Evolutionary conservation across 169 alveolate species (phyloP), one percentile per base, ranked within the genome.

Genomic region (Plasmodium gonderi): DNA sequence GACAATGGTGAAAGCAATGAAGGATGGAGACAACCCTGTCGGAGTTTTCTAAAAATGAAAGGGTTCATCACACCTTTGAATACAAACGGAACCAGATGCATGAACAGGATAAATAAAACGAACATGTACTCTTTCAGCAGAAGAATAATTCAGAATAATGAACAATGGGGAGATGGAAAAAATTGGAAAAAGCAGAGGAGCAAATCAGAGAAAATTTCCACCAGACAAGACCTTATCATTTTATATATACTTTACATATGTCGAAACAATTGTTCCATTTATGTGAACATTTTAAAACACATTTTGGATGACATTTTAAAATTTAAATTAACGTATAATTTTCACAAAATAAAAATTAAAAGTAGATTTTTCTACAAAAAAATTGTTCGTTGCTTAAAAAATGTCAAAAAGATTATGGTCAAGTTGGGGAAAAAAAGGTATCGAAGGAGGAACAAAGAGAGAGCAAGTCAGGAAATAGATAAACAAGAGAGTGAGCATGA

Each of bases 191-290:
- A 11, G 33, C 44, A 7, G 12, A 7, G 11, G 1, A 17, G 12
- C 40, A 7, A 17, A 20, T 14, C 40, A 20, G n/a, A n/a, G n/a
- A 23, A 12, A n/a, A 11, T 8, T 14, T 83, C 92, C 2, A 51
- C 36, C 17, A 74, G 85, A n/a, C 92, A 83, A 42, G 92, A 83
- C 26, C 51, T 83, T 11, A 83, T 83, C 44, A 49, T 83, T 11
- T 64, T 83, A 14, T 83, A 83, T 26, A 54, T 83, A 12, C 44
- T 83, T 17, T 83, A 83, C 44, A 76, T 45, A 14, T n/a, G 74
- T 8, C 54, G 17, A 5, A 72, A 51, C 77, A 83, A 83, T 64
- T 72, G 5, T 26, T 31, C 47, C 75, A 83, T 83, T 31, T 83
- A 83, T 64, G 64, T 83, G 2, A 83, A 72, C 36, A 33, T 83